These are phyloP conservation scores for Colletotrichum endophyticum DNA, from an alignment of 2,329 filamentous ascomycete genomes.

Conservation along the genomic window DNA sequence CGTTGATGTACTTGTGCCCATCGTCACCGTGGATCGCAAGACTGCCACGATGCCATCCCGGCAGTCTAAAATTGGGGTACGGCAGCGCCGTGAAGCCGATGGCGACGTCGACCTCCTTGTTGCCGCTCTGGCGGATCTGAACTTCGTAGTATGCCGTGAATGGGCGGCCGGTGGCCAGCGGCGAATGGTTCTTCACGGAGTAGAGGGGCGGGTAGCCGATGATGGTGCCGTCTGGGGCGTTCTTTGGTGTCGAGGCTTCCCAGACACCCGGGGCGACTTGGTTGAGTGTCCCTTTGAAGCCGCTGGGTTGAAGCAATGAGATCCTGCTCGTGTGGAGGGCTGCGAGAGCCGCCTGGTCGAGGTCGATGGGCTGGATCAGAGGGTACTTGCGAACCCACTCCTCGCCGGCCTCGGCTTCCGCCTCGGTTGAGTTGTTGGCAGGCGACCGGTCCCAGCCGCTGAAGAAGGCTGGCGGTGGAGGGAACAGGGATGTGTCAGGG, in stretches of 20 bases:
- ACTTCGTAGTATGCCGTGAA: conserved; percentile 77
- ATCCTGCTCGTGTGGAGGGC: conserved; percentile 59
- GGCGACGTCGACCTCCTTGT: conserved; percentile 58
- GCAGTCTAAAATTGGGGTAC: conserved; percentile 78
- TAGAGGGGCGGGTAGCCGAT: conserved; percentile 75
- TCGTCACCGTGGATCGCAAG: conserved; percentile 83
- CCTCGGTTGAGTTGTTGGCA: conserved; percentile 70
- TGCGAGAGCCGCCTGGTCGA: conserved; percentile 48
- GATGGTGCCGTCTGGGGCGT: conserved; percentile 66
- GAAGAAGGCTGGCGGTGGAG: conserved; percentile 73
- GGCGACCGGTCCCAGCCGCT: conserved; percentile 67
- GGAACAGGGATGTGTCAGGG: conserved; percentile 74
- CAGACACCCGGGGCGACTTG: conserved; percentile 57
- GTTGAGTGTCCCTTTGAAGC: conserved; percentile 51
- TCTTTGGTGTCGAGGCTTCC: conserved; percentile 44
- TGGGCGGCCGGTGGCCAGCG: conserved; percentile 44
- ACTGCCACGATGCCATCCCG: conserved; percentile 80
- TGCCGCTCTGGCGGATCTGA: conserved; percentile 50
- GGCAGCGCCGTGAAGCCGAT: conserved; percentile 76
- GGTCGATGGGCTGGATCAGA: conserved; percentile 57
- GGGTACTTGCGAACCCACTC: conserved; percentile 68
- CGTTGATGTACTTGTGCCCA: conserved; percentile 77
- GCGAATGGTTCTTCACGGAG: conserved; percentile 62
- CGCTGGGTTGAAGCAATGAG: conserved; percentile 55
- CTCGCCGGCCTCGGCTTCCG: conserved; percentile 68